Conservation (phyloP, 2,329 filamentous ascomycete species). For the Pseudovirgaria hyperparasitica region DNA sequence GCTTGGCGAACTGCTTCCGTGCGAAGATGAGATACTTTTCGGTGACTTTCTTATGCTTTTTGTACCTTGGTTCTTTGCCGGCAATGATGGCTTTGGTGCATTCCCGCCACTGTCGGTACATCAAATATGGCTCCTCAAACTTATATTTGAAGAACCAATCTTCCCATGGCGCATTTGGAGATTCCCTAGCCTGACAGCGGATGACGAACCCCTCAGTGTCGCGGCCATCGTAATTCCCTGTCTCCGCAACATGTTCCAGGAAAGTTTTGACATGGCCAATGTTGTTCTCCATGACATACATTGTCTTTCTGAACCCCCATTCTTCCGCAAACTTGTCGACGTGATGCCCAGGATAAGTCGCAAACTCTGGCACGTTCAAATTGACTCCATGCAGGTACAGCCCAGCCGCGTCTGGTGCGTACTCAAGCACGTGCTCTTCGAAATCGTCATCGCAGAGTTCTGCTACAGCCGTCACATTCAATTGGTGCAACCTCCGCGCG, state of each 20-base stretch:
- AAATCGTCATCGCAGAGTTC: slow-evolving; percentile 94
- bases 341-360: slow-evolving; percentile 68
- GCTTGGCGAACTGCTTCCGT: slow-evolving; percentile 54
- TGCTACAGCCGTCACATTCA: slow-evolving; percentile 89
- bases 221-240: slow-evolving; percentile 76
- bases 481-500: slow-evolving; percentile 57
- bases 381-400: slow-evolving; percentile 96
- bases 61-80: slow-evolving; percentile 60
- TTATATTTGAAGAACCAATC: slow-evolving; percentile 99
- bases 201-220: slow-evolving; percentile 97
- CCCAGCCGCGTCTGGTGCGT: slow-evolving; percentile 68
- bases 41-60: slow-evolving; percentile 81
- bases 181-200: slow-evolving; percentile 59
- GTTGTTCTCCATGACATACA: slow-evolving; percentile 64
- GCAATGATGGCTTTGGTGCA: slow-evolving; percentile 82
- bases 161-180: slow-evolving; percentile 43
- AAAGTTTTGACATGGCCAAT: slow-evolving; percentile 64
- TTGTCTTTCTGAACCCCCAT: slow-evolving; percentile 90
- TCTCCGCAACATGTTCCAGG: slow-evolving; percentile 73
- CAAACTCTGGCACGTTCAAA: slow-evolving; percentile 83
- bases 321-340: slow-evolving; percentile 81
- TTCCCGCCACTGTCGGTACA: slow-evolving; percentile 98
- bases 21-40: slow-evolving; percentile 83
- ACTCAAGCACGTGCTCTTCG: slow-evolving; percentile 92
- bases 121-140: slow-evolving; percentile 95